phyloP scores from a whole-genome alignment of 176 grass and related monocot genomes.

The Triticum dicoccoides region DNA sequence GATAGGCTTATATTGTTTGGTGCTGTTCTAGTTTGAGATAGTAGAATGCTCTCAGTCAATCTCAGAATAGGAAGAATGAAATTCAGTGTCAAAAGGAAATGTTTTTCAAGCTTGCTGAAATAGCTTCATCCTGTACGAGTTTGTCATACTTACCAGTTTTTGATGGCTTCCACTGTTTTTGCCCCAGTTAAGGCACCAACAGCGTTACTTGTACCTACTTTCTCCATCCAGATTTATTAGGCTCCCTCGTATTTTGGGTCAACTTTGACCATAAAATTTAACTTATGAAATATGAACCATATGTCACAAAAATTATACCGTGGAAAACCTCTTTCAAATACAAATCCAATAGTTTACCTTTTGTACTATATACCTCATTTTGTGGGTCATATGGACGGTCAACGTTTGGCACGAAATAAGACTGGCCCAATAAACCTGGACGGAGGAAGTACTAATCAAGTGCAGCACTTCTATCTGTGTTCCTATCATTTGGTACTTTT shows the following conservation, averaged over 20 bases:
- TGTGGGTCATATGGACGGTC: too few species aligned
- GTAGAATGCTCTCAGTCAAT: conserved; percentile 1
- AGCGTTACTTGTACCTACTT: background rate
- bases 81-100: conserved; percentile 19
- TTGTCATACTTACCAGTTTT: conserved; percentile 7
- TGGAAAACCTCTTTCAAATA: too few species aligned
- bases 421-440: too few species aligned
- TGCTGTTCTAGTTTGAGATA: conserved; percentile 15
- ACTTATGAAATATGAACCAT: too few species aligned
- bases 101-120: background rate
- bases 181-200: background rate
- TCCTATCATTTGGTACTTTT: conserved; percentile 10
- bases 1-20: background rate
- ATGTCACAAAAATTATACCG: too few species aligned
- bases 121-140: conserved; percentile 10
- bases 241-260: too few species aligned
- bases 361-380: too few species aligned
- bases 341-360: too few species aligned
- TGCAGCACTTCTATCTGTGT: background rate
- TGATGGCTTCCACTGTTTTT: background rate
- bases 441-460: background rate
- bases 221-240: too few species aligned
- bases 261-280: too few species aligned
- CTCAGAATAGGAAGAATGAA: background rate
- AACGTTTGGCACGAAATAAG: too few species aligned